phyloP scores from a whole-genome alignment of 1,139 yeast genomes.

The Lodderomyces parapsilosis region DNA sequence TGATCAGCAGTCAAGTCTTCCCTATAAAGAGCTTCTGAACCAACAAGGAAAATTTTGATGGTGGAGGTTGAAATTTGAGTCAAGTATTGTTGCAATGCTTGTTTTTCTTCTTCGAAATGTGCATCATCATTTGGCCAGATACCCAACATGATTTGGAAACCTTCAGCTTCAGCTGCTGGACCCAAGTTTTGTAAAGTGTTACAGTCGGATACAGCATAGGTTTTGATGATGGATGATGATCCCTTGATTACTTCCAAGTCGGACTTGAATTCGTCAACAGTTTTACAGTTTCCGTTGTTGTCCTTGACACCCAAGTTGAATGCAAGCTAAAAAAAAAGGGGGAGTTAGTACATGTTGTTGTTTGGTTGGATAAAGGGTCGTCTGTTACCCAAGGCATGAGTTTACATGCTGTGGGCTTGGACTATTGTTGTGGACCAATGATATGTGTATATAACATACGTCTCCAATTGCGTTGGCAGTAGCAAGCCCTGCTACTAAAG shows the following conservation, averaged over 20 bases:
- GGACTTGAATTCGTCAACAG: slow-evolving; percentile 59
- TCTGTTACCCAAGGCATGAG: too few species aligned
- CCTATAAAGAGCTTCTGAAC: slow-evolving; percentile 92
- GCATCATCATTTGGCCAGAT: slow-evolving; percentile 87
- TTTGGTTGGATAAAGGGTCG: neutral
- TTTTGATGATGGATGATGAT: slow-evolving; percentile 65
- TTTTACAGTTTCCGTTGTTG: slow-evolving; percentile 68
- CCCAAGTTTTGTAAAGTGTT: slow-evolving; percentile 78
- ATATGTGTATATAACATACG: slow-evolving; percentile 31
- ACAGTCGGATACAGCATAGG: slow-evolving; percentile 87
- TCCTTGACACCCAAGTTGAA: slow-evolving; percentile 83
- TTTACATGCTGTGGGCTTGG: neutral
- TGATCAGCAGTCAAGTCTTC: slow-evolving; percentile 69
- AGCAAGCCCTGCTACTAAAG: slow-evolving; percentile 36
- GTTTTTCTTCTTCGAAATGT: slow-evolving; percentile 68
- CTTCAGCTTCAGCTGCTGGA: slow-evolving; percentile 79
- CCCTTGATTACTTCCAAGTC: slow-evolving; percentile 59
- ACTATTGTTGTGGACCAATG: too few species aligned
- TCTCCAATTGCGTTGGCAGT: slow-evolving; percentile 45
- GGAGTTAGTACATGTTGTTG: slow-evolving; percentile 14
- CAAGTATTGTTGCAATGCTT: slow-evolving; percentile 64
- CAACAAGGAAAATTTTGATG: slow-evolving; percentile 75
- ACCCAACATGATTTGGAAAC: slow-evolving; percentile 75
- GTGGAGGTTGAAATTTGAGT: slow-evolving; percentile 68
- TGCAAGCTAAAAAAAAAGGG: slow-evolving; percentile 50